Base-by-base conservation (phyloP, 352 stramenopile species). In the Pythium aquatile region DNA sequence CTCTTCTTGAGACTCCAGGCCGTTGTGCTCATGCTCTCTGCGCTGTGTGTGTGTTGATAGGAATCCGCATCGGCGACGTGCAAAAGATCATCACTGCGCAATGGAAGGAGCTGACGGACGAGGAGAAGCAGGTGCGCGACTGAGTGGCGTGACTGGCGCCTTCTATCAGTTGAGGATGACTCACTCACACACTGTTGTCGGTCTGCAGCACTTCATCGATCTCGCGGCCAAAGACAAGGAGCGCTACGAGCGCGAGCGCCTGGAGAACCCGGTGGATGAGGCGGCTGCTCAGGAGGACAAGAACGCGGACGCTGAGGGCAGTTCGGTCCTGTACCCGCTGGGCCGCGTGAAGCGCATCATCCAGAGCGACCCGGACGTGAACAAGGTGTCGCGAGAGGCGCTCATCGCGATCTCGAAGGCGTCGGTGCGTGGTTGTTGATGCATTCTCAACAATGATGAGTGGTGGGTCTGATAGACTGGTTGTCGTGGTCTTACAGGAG, bases 341-440 rank as follows among this genome's bases (percentile, higher is more conserved):
- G 90, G 79, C 35, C 82, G 96, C 26, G 93, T 98, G 63, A 91
- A 94, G 58, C 97, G 97, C 61, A 98, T 98, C 70, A 84, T 97
- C 48, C 92, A 97, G 71, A 88, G 93, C 40, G 94, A 98, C 72
- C 88, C 91, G 1, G 93, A 98, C 56, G 81, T 97, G 3, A 79
- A 83, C 39, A 96, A 94, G 29, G 72, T 98, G 24, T 97, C 89
- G 20, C 97, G 95, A 40, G 94, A 98, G 71, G 93, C 92, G 4
- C 74, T 97, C 5, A 72, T 97, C 44, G 83, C 97, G 3, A 96
- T 98, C 55, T 78, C 91, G 33, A 98, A 98, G 72, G 91, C 91
- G 0, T 93, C 94, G 33, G 95, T 93, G 65, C 46, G 75, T 75
- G 9, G 1, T 39, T 14, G 29, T 10, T 9, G 60, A 11, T 35